Base-by-base conservation (phyloP, 2,329 filamentous ascomycete species). In the Ceratocystis variospora region DNA sequence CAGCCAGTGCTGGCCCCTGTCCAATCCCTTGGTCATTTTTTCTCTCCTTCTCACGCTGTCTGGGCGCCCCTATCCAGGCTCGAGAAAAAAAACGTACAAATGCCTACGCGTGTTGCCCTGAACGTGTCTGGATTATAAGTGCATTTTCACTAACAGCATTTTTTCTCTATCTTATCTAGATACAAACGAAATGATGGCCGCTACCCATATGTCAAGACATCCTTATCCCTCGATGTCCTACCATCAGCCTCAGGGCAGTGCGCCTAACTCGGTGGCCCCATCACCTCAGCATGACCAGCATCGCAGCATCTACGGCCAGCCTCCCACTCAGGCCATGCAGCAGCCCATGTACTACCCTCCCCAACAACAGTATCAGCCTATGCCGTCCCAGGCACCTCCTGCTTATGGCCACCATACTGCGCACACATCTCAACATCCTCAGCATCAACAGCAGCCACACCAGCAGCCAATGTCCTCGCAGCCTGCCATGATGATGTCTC, bases 191-290 rank as follows among this genome's bases (percentile, higher is more conserved):
- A 86, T 86, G 79, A 87, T 84, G 81, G 87, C 86, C 77, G 80
- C 83, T 72, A 78, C 78, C 69, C 77, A 80, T 73, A 82, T 85
- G 89, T 88, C 90, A 76, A 84, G 87, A 75, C 84, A 87, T 71
- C 83, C 86, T 61, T 96, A 95, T 75, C 92, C 92, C 71, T 90
- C 90, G 68, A 96, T 96, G 74, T 82, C 81, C 41, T 96, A 96
- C 75, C 90, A 96, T 76, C 95, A 92, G 19, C 91, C 92, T 66
- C 92, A 96, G 78, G 96, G 92, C 66, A 96, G 93, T 76, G 96
- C 93, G 66, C 93, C 93, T 62, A 90, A 90, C 48, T 96, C 92
- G 63, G 92, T 96, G 72, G 89, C 92, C 69, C 96, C 93, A 44
- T 87, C 90, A 25, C 90, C 91, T 67, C 83, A 86, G 66, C 91